A percentile compares a stretch with the other conserved stretches of the same genome.
These are phyloP conservation scores for Leccinum angustisporum DNA, from an alignment of 1,284 basidiomycete species.

Conservation along the genomic window DNA sequence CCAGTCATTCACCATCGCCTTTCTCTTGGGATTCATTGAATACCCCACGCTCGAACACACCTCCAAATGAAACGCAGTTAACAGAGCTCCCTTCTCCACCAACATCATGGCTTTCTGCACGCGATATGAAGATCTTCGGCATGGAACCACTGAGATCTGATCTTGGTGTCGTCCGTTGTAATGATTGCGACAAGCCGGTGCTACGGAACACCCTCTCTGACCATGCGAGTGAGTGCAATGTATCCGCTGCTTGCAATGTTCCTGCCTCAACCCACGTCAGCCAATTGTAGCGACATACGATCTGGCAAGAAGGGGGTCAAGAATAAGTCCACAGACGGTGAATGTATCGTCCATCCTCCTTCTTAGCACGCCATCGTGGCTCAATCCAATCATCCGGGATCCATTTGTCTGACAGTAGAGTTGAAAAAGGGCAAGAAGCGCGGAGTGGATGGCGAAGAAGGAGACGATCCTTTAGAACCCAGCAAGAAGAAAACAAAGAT, in stretches of 20 bases:
- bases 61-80: constrained; percentile 32
- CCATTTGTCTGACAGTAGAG: constrained; percentile 23
- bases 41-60: constrained; percentile 33
- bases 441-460: constrained; percentile 64
- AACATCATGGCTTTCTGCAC: constrained; percentile 77
- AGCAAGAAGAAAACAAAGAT: constrained; percentile 78
- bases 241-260: not conserved
- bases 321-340: constrained; percentile 43
- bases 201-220: constrained; percentile 73
- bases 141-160: constrained; percentile 67
- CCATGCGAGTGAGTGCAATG: constrained; percentile 61
- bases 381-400: constrained; percentile 9
- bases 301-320: constrained; percentile 36
- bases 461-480: constrained; percentile 56
- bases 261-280: constrained; percentile 17
- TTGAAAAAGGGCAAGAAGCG: constrained; percentile 62
- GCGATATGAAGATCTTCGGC: constrained; percentile 87
- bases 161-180: constrained; percentile 75
- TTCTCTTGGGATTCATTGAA: constrained; percentile 60
- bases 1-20: constrained; percentile 39
- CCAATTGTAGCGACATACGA: constrained; percentile 34
- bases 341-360: constrained; percentile 33
- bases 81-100: constrained; percentile 62
- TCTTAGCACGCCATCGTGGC: constrained; percentile 7
- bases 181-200: constrained; percentile 75